Evolutionary conservation across 441 rosid species (phyloP), one percentile per base, ranked within the genome.

Genomic region (Gossypium laxum): DNA sequence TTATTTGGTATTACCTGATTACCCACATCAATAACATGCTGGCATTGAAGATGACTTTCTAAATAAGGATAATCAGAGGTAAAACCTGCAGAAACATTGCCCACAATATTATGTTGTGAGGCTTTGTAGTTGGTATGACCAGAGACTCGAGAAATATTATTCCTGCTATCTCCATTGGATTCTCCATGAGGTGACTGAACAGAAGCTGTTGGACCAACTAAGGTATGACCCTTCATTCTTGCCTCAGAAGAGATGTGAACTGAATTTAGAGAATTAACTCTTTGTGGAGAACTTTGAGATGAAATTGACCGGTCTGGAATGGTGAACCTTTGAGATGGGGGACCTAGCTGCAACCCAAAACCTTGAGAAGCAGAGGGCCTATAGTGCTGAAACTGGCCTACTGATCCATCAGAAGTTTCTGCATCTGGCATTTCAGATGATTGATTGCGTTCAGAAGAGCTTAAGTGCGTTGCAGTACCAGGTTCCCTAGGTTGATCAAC

Each of bases 291-390:
- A 47, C 77, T 77, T 77, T 71, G 87, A 72, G 89, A 81, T 78
- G 81, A 55, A 52, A 75, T 32, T 12, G 68, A 47, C 59, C 47
- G 77, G 75, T 82, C 87, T 52, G 79, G 76, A 76, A 68, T 61
- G 56, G 81, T 73, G 70, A 78, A 73, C 73, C 77, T 79, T 79
- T 91, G 96, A 72, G 98, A 89, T 34, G 94, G 93, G n/a, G 91
- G 96, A 56, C 81, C 95, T 72, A 91, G 82, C 72, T 85, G 94
- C 72, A 93, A 85, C 76, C 86, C 86, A 83, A 89, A 90, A 59
- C 93, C 89, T 75, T 87, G 93, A 70, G 93, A 80, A 78, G 79
- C 75, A 76, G 86, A 80, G 68, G 87, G 76, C 73, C 78, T 88
- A 75, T 73, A 79, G 51, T 71, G 81, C 76, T 76, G 80, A 74